These are phyloP conservation scores for Tephrocybe sp. DNA, from an alignment of 768 basidiomycete species.

Conservation along the genomic window DNA sequence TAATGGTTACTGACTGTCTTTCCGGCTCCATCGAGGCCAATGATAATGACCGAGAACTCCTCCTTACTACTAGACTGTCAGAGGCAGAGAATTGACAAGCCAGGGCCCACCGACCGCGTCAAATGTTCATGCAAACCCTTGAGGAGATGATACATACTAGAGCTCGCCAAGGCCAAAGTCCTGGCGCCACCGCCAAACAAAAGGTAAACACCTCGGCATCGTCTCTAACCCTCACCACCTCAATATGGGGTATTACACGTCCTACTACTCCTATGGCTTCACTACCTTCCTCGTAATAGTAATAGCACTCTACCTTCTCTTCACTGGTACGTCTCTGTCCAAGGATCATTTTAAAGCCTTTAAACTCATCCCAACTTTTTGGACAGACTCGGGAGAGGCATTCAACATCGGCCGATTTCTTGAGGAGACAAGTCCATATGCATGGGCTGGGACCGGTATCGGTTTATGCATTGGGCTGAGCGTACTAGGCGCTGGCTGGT, in stretches of 20 bases:
- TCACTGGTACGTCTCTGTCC: constrained; percentile 68
- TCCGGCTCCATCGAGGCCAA: constrained; percentile 90
- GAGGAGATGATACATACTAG: constrained; percentile 87
- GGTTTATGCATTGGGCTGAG: constrained; percentile 92
- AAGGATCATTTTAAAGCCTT: neutral
- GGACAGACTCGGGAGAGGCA: constrained; percentile 77
- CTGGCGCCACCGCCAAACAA: constrained; percentile 4
- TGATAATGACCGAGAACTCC: constrained; percentile 93
- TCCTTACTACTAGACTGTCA: constrained; percentile 56
- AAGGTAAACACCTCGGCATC: constrained; percentile 22
- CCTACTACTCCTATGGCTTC: constrained; percentile 69
- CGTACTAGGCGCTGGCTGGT: constrained; percentile 96
- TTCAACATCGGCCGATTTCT: constrained; percentile 95
- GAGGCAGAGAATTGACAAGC: neutral
- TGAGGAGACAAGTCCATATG: constrained; percentile 91
- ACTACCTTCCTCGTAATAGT: constrained; percentile 62
- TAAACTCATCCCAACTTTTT: neutral
- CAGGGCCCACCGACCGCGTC: constrained; percentile 59
- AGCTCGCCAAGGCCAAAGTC: constrained; percentile 17
- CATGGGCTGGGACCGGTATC: constrained; percentile 89
- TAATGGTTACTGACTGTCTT: constrained; percentile 69
- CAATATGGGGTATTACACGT: constrained; percentile 46
- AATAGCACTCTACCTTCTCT: constrained; percentile 84
- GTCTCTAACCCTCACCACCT: constrained; percentile 8
- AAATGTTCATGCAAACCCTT: constrained; percentile 90